These are phyloP conservation scores for Ricinus communis DNA, from an alignment of 345 rosid species.

Conservation along the genomic window DNA sequence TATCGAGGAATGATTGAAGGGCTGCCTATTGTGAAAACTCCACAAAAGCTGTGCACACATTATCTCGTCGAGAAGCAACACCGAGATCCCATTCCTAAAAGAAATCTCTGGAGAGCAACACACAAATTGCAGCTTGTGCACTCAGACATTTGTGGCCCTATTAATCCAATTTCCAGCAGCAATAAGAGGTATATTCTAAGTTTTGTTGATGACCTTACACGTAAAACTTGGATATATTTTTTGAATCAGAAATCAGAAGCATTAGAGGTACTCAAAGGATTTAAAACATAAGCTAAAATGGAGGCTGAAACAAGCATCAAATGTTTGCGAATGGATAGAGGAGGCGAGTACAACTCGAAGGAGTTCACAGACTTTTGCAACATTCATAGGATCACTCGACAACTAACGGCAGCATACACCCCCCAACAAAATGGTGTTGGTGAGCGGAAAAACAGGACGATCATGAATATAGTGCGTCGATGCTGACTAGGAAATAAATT, in stretches of 20 bases:
- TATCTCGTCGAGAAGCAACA: not conserved
- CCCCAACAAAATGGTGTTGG: no score
- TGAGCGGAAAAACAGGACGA: no score
- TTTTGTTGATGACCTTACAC: not conserved
- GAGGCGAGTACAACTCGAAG: not conserved
- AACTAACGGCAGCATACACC: no score
- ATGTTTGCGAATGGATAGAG: not conserved
- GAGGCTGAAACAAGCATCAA: not conserved
- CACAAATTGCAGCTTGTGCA: accelerated
- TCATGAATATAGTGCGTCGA: no score
- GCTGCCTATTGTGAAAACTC: not conserved
- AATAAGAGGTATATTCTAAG: not conserved
- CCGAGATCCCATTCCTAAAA: not conserved
- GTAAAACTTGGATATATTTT: not conserved
- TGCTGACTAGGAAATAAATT: no score
- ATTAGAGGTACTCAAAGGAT: not conserved
- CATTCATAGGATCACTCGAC: not conserved
- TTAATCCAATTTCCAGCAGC: not conserved
- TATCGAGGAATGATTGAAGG: not conserved
- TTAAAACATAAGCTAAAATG: not conserved
- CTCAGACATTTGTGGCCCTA: no score
- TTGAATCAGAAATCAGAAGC: not conserved
- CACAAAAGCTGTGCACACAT: not conserved
- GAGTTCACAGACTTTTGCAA: not conserved
- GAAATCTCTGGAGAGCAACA: not conserved